phyloP scores from a whole-genome alignment of 2,329 filamentous ascomycete genomes.

The Trichophyton benhamiae region DNA sequence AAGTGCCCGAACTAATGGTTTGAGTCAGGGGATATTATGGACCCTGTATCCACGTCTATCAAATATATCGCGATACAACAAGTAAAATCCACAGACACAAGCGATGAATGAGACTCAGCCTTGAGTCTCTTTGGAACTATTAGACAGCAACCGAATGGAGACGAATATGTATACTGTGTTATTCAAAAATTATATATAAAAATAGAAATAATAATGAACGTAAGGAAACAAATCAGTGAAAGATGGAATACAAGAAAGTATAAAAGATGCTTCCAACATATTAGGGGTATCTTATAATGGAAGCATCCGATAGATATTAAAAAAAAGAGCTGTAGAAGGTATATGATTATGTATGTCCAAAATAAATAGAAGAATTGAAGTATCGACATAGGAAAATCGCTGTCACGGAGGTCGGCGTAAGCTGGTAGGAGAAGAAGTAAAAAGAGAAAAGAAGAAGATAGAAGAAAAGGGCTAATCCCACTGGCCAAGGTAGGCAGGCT shows the following conservation, averaged over 20 bases:
- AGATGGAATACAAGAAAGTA: background rate
- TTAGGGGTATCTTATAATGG: background rate
- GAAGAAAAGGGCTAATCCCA: conserved; percentile 9
- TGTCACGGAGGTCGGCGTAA: background rate
- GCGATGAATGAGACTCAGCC: too few species aligned
- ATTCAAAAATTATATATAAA: too few species aligned
- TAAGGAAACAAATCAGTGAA: background rate
- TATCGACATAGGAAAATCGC: background rate
- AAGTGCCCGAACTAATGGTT: too few species aligned
- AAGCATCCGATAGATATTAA: background rate
- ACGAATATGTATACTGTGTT: too few species aligned
- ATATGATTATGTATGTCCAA: background rate
- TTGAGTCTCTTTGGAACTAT: background rate
- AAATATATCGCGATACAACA: too few species aligned
- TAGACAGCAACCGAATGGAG: background rate
- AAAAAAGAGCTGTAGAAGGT: background rate
- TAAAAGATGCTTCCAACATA: background rate
- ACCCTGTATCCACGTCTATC: too few species aligned
- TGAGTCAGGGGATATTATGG: too few species aligned
- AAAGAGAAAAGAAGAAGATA: background rate
- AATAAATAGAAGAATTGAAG: background rate
- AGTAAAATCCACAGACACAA: too few species aligned
- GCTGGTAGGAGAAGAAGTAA: too few species aligned
- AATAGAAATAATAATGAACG: background rate
- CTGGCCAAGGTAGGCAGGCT: conserved; percentile 17